Percentiles rank a stretch among this genome's conserved stretches.
Conservation (phyloP, 169 alveolate species). For the Plasmodium berghei region DNA sequence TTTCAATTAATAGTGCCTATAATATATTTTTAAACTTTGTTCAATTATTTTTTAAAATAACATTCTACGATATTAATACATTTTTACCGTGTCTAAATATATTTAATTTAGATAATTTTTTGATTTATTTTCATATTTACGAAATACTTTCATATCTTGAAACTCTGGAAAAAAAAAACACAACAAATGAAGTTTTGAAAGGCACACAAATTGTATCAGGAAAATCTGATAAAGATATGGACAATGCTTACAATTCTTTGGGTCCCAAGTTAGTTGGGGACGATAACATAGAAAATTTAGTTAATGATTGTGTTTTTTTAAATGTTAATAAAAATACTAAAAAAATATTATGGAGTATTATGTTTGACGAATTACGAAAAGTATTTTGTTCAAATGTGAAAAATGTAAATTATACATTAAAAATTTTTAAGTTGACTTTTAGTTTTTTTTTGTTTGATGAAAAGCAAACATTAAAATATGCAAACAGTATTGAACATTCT, state of each 20-base stretch:
- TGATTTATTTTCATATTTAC: constrained; percentile 46
- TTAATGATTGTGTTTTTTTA: constrained; percentile 53
- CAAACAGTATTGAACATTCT: not conserved
- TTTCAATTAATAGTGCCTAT: constrained; percentile 37
- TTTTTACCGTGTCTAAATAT: constrained; percentile 40
- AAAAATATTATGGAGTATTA: constrained; percentile 46
- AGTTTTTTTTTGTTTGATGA: constrained; percentile 59
- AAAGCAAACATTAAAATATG: constrained; percentile 5
- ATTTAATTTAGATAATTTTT: constrained; percentile 31
- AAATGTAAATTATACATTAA: constrained; percentile 65
- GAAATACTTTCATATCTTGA: constrained; percentile 45
- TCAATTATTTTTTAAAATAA: constrained; percentile 46
- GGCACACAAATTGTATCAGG: constrained; percentile 32
- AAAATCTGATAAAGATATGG: not conserved
- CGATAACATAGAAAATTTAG: not conserved
- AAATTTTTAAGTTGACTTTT: constrained; percentile 44
- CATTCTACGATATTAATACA: constrained; percentile 28
- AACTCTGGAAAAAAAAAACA: constrained; percentile 3
- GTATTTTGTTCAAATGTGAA: constrained; percentile 25
- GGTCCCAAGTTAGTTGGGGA: not conserved
- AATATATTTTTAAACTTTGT: constrained; percentile 45
- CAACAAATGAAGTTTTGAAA: not conserved
- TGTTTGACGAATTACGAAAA: constrained; percentile 52
- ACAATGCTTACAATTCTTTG: not conserved
- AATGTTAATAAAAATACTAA: constrained; percentile 43